Evolutionary conservation across 768 basidiomycete genomes (phyloP).

Genomic region (Mrakia hoshinonis): DNA sequence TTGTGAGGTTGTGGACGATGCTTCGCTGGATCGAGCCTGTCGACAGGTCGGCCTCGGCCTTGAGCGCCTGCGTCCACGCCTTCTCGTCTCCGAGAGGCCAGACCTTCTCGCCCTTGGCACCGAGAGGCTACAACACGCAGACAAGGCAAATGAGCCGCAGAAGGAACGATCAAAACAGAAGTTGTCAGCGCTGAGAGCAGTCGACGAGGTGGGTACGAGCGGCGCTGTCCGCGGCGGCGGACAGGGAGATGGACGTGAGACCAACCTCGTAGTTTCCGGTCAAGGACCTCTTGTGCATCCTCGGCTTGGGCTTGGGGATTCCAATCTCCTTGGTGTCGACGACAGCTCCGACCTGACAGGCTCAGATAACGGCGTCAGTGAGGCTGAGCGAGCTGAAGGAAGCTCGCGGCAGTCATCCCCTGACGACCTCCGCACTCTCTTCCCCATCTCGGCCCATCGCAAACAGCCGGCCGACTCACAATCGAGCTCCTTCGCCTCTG

Average conservation of each 20-base stretch:
- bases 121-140: conserved; percentile 16
- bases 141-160: background rate
- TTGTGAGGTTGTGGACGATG: conserved; percentile 31
- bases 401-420: background rate
- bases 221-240: background rate
- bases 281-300: conserved; percentile 16
- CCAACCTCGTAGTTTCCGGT: conserved; percentile 10
- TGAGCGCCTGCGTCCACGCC: conserved; percentile 40
- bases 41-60: conserved; percentile 33
- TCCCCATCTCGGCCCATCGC: background rate
- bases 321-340: conserved; percentile 11
- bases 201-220: background rate
- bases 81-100: conserved; percentile 43
- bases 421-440: background rate
- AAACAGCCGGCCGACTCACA: background rate
- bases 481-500: background rate
- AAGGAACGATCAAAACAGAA: too few species aligned
- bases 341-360: background rate
- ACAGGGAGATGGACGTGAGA: background rate
- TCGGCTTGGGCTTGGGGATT: background rate
- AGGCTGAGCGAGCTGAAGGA: background rate
- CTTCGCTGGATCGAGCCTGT: background rate
- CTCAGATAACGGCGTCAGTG: too few species aligned
- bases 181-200: background rate
- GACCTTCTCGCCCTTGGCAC: conserved; percentile 30